These are phyloP conservation scores for Trametes villosa DNA, from an alignment of 768 basidiomycete species.

Conservation along the genomic window DNA sequence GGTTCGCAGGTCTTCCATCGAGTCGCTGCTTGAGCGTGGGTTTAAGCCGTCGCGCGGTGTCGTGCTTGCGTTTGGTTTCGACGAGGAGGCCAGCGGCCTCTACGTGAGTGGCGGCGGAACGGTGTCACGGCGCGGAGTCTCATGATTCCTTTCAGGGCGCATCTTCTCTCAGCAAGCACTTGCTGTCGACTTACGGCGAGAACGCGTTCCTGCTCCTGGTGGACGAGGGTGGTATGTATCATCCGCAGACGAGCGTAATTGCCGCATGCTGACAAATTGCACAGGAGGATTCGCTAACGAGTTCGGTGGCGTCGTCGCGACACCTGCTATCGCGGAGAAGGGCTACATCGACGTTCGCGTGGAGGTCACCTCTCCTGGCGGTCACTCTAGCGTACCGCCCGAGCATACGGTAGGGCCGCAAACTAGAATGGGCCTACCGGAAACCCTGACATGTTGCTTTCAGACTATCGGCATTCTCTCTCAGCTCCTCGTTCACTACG, in stretches of 20 bases:
- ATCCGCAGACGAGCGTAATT: background rate
- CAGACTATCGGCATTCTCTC: constrained; percentile 59
- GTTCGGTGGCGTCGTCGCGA: constrained; percentile 38
- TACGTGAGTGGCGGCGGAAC: constrained; percentile 28
- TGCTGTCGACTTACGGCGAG: constrained; percentile 52
- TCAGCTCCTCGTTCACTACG: constrained; percentile 49
- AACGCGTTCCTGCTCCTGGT: constrained; percentile 57
- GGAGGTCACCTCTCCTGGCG: constrained; percentile 50
- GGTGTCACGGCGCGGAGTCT: background rate
- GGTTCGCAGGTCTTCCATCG: constrained; percentile 43
- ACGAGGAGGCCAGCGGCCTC: constrained; percentile 49
- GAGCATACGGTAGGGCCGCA: constrained; percentile 54
- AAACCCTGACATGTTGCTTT: background rate
- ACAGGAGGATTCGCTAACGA: constrained; percentile 35
- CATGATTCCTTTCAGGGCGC: constrained; percentile 43
- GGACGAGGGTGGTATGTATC: constrained; percentile 57
- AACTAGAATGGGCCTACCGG: too few relatives aligned
- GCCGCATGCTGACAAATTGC: background rate
- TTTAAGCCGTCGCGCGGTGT: constrained; percentile 51
- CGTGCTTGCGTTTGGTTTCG: constrained; percentile 50
- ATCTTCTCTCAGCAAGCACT: constrained; percentile 39
- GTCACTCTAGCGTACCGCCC: constrained; percentile 59
- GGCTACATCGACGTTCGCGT: constrained; percentile 49
- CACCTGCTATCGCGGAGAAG: constrained; percentile 42
- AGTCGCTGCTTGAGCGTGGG: constrained; percentile 48